These are phyloP conservation scores for Yamadazyma dushanensis DNA, from an alignment of 1,139 yeast species.

Conservation along the genomic window DNA sequence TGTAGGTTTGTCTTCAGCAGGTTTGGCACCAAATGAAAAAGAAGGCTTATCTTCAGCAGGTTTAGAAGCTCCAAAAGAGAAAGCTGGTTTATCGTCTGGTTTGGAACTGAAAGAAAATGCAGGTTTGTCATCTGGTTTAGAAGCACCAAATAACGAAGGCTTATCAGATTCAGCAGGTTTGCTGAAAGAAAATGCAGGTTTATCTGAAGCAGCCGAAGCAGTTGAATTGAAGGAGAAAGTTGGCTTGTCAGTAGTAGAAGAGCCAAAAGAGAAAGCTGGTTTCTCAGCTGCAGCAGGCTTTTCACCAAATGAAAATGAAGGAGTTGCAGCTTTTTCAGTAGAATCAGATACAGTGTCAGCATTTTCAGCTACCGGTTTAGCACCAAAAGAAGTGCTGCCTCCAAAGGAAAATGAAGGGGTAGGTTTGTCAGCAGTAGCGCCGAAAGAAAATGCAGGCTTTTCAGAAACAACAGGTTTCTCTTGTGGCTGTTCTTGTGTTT, in stretches of 20 bases:
- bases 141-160: slow-evolving; percentile 13
- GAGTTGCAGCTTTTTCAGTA: slow-evolving; percentile 18
- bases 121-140: slow-evolving; percentile 17
- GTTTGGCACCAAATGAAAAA: slow-evolving; percentile 17
- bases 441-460: slow-evolving; percentile 21
- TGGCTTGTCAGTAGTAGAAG: slow-evolving; percentile 3
- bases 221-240: not conserved
- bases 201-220: slow-evolving; percentile 4
- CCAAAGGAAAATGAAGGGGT: slow-evolving; percentile 18
- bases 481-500: slow-evolving; percentile 13
- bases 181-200: slow-evolving; percentile 17
- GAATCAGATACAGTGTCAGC: no score
- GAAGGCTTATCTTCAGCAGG: slow-evolving; percentile 15
- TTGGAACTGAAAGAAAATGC: slow-evolving; percentile 25
- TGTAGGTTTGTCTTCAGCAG: slow-evolving; percentile 18
- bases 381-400: no score
- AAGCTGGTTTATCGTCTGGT: slow-evolving; percentile 25
- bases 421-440: slow-evolving; percentile 12
- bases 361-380: no score
- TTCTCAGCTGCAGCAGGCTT: slow-evolving; percentile 11
- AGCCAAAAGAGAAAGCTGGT: slow-evolving; percentile 18
- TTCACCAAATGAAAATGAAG: slow-evolving; percentile 15
- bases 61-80: slow-evolving; percentile 24
- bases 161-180: slow-evolving; percentile 9
- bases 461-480: no score